A percentile compares a stretch with the other conserved stretches of the same genome.
Evolutionary conservation across 306 rosid genomes (phyloP).

Genomic region (Rosa chinensis): DNA sequence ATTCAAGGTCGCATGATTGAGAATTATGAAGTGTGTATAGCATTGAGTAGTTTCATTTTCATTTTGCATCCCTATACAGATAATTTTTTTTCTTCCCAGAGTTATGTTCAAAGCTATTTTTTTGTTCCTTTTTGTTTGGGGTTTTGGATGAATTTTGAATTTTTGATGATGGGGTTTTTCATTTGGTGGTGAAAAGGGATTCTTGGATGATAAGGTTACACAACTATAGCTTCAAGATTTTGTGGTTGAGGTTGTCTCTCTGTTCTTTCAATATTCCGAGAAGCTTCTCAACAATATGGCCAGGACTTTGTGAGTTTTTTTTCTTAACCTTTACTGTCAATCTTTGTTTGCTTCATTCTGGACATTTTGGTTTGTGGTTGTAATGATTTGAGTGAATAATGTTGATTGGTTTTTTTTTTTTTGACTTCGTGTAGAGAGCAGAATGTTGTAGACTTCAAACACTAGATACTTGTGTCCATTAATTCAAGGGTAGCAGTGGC

Average conservation of each 20-base stretch:
- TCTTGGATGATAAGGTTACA: conserved; percentile 68
- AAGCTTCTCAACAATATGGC: conserved; percentile 59
- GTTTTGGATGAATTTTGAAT: neutral
- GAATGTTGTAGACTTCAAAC: conserved; percentile 60
- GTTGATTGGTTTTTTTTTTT: conserved; percentile 8
- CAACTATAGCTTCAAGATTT: conserved; percentile 53
- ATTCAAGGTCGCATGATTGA: no score
- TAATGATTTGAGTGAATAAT: neutral
- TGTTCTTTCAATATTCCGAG: conserved; percentile 76
- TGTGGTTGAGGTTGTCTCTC: conserved; percentile 67
- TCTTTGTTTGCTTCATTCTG: neutral
- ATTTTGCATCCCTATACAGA: no score
- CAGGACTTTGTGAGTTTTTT: conserved; percentile 49
- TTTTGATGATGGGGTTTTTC: neutral
- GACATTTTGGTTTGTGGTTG: neutral
- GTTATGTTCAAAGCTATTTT: neutral
- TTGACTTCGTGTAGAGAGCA: conserved; percentile 42
- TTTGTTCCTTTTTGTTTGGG: neutral
- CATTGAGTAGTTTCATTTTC: no score
- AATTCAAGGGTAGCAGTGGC: conserved; percentile 76
- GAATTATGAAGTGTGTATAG: no score
- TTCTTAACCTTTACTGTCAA: neutral
- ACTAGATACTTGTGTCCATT: conserved; percentile 75
- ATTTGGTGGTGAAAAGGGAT: conserved; percentile 43
- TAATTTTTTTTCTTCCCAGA: neutral